These are phyloP conservation scores for Jacaranda mimosifolia DNA, from an alignment of 257 asterid species.

Conservation along the genomic window DNA sequence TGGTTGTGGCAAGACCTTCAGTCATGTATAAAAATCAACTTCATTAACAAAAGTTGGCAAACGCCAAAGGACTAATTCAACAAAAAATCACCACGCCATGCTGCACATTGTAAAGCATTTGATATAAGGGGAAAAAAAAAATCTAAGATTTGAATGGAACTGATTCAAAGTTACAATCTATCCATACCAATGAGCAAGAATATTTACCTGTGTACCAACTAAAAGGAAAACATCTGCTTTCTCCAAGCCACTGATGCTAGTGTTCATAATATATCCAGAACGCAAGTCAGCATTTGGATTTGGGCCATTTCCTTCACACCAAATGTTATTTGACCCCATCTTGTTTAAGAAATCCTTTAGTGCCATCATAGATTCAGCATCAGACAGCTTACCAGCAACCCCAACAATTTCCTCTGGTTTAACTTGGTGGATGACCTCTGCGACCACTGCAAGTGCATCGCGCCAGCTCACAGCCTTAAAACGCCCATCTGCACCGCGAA, in stretches of 20 bases:
- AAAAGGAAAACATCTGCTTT: slow-evolving; percentile 93
- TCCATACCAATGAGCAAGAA: slow-evolving; percentile 24
- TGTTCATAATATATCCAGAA: slow-evolving; percentile 94
- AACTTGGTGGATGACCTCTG: slow-evolving; percentile 81
- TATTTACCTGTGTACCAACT: slow-evolving; percentile 95
- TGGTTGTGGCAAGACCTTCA: too few relatives aligned
- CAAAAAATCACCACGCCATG: not conserved
- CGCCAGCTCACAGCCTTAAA: slow-evolving; percentile 95
- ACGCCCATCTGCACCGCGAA: slow-evolving; percentile 96
- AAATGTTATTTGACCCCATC: slow-evolving; percentile 92
- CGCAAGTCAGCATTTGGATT: slow-evolving; percentile 91
- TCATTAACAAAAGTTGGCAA: too few relatives aligned
- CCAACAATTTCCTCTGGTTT: slow-evolving; percentile 91
- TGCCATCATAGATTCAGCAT: slow-evolving; percentile 97
- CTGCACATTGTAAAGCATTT: not conserved
- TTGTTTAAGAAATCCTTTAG: slow-evolving; percentile 88
- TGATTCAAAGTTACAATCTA: slow-evolving; percentile 8
- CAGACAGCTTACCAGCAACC: slow-evolving; percentile 95
- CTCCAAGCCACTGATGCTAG: slow-evolving; percentile 92
- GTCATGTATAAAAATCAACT: too few relatives aligned
- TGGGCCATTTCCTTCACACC: slow-evolving; percentile 96
- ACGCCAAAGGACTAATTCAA: not conserved
- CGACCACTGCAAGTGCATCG: slow-evolving; percentile 88
- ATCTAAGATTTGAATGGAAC: not conserved
- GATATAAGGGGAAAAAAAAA: not conserved